Evolutionary conservation across 2,329 filamentous ascomycete genomes (phyloP).

Genomic region (Aureobasidium sp.): DNA sequence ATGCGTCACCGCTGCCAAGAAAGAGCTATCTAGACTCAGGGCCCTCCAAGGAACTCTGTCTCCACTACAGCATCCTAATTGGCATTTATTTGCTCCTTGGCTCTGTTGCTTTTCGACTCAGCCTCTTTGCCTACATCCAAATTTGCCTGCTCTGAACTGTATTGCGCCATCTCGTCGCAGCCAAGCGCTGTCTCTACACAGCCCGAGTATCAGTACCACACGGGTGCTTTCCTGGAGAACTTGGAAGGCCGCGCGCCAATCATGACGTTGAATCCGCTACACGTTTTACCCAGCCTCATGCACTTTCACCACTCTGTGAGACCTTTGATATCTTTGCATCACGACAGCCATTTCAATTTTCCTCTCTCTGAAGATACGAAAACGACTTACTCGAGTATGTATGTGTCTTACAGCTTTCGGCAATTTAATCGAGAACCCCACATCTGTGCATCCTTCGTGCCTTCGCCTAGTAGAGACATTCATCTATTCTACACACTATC

Average conservation of each 20-base stretch:
- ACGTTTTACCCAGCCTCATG: conserved; percentile 1
- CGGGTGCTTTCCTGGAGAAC: neutral
- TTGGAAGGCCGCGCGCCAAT: neutral
- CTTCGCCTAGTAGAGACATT: conserved; percentile 3
- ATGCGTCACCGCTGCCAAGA: neutral
- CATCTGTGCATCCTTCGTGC: conserved; percentile 2
- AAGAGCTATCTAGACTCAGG: neutral
- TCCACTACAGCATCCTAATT: neutral
- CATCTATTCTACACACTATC: conserved; percentile 1
- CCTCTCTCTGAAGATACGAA: neutral
- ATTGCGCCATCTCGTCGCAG: neutral
- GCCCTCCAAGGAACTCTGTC: neutral
- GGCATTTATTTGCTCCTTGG: neutral
- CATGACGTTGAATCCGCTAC: neutral
- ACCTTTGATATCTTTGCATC: neutral
- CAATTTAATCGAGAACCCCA: neutral
- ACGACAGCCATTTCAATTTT: neutral
- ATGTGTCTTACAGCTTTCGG: neutral
- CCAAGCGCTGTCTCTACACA: neutral
- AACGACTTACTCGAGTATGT: too few species aligned
- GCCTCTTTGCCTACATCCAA: neutral
- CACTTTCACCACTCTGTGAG: neutral
- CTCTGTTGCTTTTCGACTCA: neutral
- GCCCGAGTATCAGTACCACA: neutral
- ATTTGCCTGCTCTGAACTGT: neutral